Conservation (phyloP, 2,329 filamentous ascomycete genomes). For the Atkinsonella hypoxylon region DNA sequence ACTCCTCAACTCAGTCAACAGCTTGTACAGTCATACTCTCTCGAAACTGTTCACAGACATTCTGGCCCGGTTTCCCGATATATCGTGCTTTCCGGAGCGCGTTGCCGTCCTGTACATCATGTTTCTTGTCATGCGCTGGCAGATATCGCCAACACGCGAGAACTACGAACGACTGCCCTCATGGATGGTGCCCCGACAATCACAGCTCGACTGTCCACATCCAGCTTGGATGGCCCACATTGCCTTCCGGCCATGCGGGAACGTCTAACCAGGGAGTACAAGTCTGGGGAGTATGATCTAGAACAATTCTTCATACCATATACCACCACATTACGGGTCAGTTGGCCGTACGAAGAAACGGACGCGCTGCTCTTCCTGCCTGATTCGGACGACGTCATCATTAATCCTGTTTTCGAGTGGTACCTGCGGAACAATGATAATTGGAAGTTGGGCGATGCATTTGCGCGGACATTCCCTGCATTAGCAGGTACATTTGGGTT, state of each 20-base stretch:
- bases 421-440: constrained; percentile 66
- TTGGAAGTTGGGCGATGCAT: constrained; percentile 66
- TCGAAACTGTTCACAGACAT: constrained; percentile 82
- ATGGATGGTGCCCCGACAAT: constrained; percentile 55
- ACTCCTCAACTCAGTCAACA: constrained; percentile 58
- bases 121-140: constrained; percentile 81
- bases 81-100: constrained; percentile 67
- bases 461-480: constrained; percentile 51
- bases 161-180: constrained; percentile 69
- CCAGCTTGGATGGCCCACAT: constrained; percentile 75
- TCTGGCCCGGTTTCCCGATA: constrained; percentile 68
- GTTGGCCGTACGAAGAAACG: constrained; percentile 71
- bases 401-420: constrained; percentile 78
- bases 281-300: constrained; percentile 45
- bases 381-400: constrained; percentile 53
- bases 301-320: constrained; percentile 77
- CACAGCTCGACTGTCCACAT: constrained; percentile 56
- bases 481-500: constrained; percentile 20
- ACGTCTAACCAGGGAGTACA: constrained; percentile 40
- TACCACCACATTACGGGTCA: constrained; percentile 62
- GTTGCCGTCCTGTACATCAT: constrained; percentile 74
- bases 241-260: constrained; percentile 68
- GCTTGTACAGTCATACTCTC: constrained; percentile 57
- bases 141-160: constrained; percentile 64
- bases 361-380: constrained; percentile 53